phyloP scores from a whole-genome alignment of 495 filamentous ascomycete genomes.

The Neurospora sp. region DNA sequence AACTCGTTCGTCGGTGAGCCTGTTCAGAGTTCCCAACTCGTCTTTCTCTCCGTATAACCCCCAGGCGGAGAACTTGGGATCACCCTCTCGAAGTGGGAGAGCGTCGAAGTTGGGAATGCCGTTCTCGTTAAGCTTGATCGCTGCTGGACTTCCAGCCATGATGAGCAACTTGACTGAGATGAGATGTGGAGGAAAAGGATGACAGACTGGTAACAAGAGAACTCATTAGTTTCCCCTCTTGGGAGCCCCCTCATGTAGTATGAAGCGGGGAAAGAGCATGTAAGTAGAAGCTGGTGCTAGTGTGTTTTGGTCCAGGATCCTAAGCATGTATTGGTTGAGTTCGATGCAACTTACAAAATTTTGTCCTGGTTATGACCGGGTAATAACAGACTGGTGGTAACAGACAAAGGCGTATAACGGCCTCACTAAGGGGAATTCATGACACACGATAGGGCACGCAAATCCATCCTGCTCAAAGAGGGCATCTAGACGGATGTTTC shows the following conservation, averaged over 20 bases:
- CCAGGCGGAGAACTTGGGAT: constrained; percentile 38
- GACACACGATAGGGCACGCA: neutral
- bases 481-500: neutral
- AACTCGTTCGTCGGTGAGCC: constrained; percentile 32
- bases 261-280: neutral
- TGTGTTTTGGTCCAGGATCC: neutral
- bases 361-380: neutral
- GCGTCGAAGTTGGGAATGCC: constrained; percentile 34
- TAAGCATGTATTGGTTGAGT: neutral
- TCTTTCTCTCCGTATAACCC: constrained; percentile 39
- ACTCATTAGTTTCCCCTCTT: neutral
- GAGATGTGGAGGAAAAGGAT: neutral
- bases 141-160: neutral
- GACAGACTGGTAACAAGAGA: neutral
- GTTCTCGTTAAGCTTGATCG: constrained; percentile 28
- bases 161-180: neutral
- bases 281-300: neutral
- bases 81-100: constrained; percentile 30
- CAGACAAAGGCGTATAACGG: neutral
- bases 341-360: neutral
- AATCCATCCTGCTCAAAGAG: neutral
- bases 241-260: neutral
- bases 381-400: neutral
- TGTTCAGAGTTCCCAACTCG: constrained; percentile 38
- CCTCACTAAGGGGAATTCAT: neutral